Base-by-base conservation (phyloP, 129 eudicot genomes). In the Artemisia tridentata region DNA sequence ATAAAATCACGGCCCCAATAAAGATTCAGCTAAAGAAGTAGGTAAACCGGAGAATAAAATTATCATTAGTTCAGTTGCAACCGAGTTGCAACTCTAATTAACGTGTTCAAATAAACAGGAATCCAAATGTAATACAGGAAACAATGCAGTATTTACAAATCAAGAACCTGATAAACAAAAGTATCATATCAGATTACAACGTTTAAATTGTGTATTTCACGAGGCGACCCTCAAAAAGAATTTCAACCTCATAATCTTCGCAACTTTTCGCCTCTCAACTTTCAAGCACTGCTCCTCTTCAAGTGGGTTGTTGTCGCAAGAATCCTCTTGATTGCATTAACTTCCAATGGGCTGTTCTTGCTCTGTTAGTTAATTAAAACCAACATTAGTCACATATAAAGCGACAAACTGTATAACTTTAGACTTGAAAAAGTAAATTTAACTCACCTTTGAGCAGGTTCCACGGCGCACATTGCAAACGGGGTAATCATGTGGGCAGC, bases 401-500 rank as follows among this genome's bases (percentile, higher is more conserved):
- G 12, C 53, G 0, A 17, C 61, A 56, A 15, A 34, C 7, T 1
- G 27, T 18, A 9, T 17, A 55, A 10, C 11, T 10, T 5, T 16
- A 1, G 1, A 18, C 0, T 17, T 16, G 0, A 16, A 38, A 54
- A 31, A 55, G 56, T 38, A 29, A 7, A 9, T 34, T 2, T 2
- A 71, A 78, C 55, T 72, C 79, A 85, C 97, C 92, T 79, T 68
- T 19, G 76, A 77, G 82, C 96, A 93, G 56, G 96, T 89, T 17
- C 95, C 90, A 38, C 86, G 81, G 25, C 81, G 61, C 17, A 86
- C 70, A 79, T 89, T 74, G 57, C 98, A 93, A 68, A 89, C n/a
- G n/a, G n/a, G n/a, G n/a, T n/a, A n/a, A n/a, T n/a, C n/a, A n/a
- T 64, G 96, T 1, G 98, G 97, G 84, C 98, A 92, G 78, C 98